These are phyloP conservation scores for Calonectria leucothoes DNA, from an alignment of 2,329 filamentous ascomycete genomes.

Conservation along the genomic window DNA sequence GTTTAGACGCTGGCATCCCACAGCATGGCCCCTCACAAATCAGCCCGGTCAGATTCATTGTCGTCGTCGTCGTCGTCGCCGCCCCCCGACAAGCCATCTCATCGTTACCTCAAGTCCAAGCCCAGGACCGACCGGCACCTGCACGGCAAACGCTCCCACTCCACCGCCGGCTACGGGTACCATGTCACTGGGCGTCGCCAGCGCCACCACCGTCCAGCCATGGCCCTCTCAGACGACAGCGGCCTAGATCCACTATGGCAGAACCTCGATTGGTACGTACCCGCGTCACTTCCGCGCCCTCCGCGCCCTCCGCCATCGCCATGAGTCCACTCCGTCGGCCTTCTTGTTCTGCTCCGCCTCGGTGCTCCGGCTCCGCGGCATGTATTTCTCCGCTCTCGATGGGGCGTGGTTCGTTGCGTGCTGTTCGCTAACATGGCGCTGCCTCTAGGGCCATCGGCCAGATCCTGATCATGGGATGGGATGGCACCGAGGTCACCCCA, in stretches of 20 bases:
- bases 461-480: conserved; percentile 86
- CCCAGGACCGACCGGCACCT: conserved; percentile 30
- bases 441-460: conserved; percentile 75
- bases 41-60: conserved; percentile 30
- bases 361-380: conserved; percentile 23
- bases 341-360: conserved; percentile 21
- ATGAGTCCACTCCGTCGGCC: conserved; percentile 30
- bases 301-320: background rate
- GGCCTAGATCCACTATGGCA: conserved; percentile 75
- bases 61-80: conserved; percentile 36
- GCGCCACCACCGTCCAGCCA: conserved; percentile 47
- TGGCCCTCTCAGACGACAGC: conserved; percentile 44
- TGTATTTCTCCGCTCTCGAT: background rate
- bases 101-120: conserved; percentile 46
- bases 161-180: conserved; percentile 32
- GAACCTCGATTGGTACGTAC: conserved; percentile 78
- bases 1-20: conserved; percentile 38
- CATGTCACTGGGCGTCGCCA: conserved; percentile 41
- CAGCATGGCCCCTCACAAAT: conserved; percentile 35
- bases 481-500: conserved; percentile 85
- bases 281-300: background rate
- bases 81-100: conserved; percentile 38
- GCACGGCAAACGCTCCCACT: conserved; percentile 21
- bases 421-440: conserved; percentile 41
- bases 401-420: background rate